Evolutionary conservation across 1,139 yeast species (phyloP), one percentile per base, ranked within the genome.

Genomic region (Scheffersomyces titani): DNA sequence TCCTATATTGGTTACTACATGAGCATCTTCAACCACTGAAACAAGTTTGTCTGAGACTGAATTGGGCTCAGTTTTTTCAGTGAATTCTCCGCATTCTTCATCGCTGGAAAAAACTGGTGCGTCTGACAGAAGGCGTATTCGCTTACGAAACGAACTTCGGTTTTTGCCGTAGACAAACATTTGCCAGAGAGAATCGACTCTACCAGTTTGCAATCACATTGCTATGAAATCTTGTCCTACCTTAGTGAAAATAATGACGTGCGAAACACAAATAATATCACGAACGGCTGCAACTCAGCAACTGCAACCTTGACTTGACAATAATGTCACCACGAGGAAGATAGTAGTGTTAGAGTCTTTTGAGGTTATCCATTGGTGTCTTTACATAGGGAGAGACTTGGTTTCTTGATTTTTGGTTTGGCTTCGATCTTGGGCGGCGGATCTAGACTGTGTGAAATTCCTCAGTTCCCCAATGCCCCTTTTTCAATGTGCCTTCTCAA

Each of bases 151-250:
- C 40, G 49, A 13, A 13, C 24, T 46, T 19, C 55, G 19, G 44
- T 19, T 54, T 50, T 49, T 57, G 11, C 60, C 60, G 52, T 55
- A 57, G 19, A 55, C 55, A 5, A 55, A 50, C 58, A 57, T 57
- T 20, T 6, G 40, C 40, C 40, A 30, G 40, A 11, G 40, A 30
- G 4, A 13, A 1, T 2, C 13, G 40, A 4, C 13, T 9, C 4
- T 11, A 30, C 11, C 40, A 30, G 40, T 30, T 30, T 30, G 40
- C 40, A 30, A 30, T 30, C 16, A 30, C 16, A 30, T 30, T 6
- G 13, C 11, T 30, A 9, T 30, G 16, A 2, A 9, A 9, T 6
- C 40, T 30, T 30, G 40, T 11, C 4, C 40, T 30, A 2, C 40
- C 40, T 9, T 11, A 30, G 40, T 30, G 40, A 30, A 30, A 9